Evolutionary conservation across 164 flowering plant genomes (phyloP).

Genomic region (Dillenia turbinata): DNA sequence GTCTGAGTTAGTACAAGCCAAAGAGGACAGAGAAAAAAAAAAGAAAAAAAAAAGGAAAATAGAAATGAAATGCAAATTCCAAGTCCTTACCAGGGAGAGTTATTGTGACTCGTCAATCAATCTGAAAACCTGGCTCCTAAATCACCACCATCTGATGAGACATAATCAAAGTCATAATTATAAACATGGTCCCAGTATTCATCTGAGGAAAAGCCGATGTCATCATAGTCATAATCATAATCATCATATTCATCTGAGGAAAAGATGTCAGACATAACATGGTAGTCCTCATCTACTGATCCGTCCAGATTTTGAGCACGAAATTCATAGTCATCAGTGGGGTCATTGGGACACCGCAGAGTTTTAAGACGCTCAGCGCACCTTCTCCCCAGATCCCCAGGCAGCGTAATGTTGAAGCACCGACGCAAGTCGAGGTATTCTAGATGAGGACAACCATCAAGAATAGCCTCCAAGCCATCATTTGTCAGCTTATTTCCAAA

Average conservation of each 20-base stretch:
- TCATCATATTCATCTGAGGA: too few relatives aligned
- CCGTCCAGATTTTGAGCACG: background rate
- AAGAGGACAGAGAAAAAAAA: too few relatives aligned
- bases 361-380: slow-evolving; percentile 15
- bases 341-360: slow-evolving; percentile 12
- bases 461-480: slow-evolving; percentile 28
- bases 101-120: too few relatives aligned
- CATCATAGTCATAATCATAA: too few relatives aligned
- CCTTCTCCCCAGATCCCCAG: slow-evolving; percentile 16
- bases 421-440: slow-evolving; percentile 28
- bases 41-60: too few relatives aligned
- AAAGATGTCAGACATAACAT: background rate
- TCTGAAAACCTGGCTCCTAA: too few relatives aligned
- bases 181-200: background rate
- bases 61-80: too few relatives aligned
- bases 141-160: too few relatives aligned
- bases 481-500: slow-evolving; percentile 16
- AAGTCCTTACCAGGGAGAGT: too few relatives aligned
- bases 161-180: too few relatives aligned
- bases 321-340: slow-evolving; percentile 3
- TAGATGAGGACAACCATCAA: slow-evolving; percentile 27
- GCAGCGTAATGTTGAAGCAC: slow-evolving; percentile 15
- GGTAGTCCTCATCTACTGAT: background rate
- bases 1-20: too few relatives aligned
- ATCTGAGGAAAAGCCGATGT: too few relatives aligned